A percentile compares a stretch with the other conserved stretches of the same genome.
These are phyloP conservation scores for Plicaturopsis crispa DNA, from an alignment of 768 basidiomycete species.

Conservation along the genomic window DNA sequence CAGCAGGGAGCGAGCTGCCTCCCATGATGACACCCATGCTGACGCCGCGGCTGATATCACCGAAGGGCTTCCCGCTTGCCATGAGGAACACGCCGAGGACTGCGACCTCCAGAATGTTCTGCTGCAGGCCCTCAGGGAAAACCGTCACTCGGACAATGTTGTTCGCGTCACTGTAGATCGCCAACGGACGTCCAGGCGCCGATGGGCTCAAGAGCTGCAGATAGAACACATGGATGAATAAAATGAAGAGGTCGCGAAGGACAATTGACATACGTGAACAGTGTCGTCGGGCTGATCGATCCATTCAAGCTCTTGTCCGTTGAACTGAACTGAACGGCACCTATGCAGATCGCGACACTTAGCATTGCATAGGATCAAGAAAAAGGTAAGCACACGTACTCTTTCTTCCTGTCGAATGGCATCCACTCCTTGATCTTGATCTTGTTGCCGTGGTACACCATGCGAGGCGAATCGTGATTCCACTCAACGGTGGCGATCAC, in stretches of 20 bases:
- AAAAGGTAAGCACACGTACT: neutral
- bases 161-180: neutral
- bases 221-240: neutral
- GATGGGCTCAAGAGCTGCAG: neutral
- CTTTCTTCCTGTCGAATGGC: neutral
- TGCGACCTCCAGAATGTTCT: neutral
- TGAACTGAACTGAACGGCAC: neutral
- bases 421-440: constrained; percentile 8
- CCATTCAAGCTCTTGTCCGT: neutral
- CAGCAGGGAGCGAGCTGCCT: no score
- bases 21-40: no score
- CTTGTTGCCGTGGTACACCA: constrained; percentile 6
- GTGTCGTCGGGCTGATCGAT: neutral
- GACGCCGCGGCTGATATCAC: neutral
- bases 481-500: constrained; percentile 6
- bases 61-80: neutral
- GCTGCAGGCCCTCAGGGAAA: neutral
- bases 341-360: neutral
- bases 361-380: neutral
- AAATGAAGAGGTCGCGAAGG: neutral
- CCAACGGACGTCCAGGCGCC: neutral
- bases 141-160: neutral
- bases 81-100: neutral
- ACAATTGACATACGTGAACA: neutral
- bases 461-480: constrained; percentile 5